phyloP scores from a whole-genome alignment of 2,329 filamentous ascomycete species.

The Emericellopsis cladophorae region DNA sequence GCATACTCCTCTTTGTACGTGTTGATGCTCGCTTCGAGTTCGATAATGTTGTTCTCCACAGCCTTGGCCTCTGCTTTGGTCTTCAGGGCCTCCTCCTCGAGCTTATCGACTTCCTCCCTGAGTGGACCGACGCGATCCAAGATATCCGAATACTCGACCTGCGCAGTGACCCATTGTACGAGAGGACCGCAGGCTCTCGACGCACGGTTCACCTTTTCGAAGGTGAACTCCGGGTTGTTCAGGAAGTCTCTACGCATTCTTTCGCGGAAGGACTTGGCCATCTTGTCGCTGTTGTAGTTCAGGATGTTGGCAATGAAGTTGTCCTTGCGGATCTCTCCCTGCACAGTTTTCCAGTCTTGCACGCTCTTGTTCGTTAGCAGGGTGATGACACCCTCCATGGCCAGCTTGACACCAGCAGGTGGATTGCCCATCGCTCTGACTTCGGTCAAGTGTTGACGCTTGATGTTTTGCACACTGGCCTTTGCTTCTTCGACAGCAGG shows the following conservation, averaged over 20 bases:
- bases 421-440: conserved; percentile 94
- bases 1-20: conserved; percentile 96
- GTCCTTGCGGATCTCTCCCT: conserved; percentile 76
- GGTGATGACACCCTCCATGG: conserved; percentile 92
- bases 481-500: conserved; percentile 88
- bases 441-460: conserved; percentile 92
- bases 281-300: conserved; percentile 93
- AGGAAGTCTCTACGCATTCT: conserved; percentile 93
- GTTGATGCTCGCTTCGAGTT: conserved; percentile 80
- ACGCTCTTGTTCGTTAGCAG: conserved; percentile 67
- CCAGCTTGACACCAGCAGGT: conserved; percentile 78
- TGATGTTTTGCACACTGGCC: conserved; percentile 97
- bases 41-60: conserved; percentile 75
- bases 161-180: conserved; percentile 92
- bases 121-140: conserved; percentile 86
- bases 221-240: conserved; percentile 89
- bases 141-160: conserved; percentile 97
- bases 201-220: conserved; percentile 89
- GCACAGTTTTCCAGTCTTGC: conserved; percentile 82
- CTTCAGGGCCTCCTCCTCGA: conserved; percentile 80
- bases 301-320: conserved; percentile 98
- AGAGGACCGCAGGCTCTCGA: conserved; percentile 94
- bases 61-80: conserved; percentile 90
- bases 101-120: conserved; percentile 73
- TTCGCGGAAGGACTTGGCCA: conserved; percentile 69